Conservation (phyloP, 176 grass and related monocot genomes). For the Melocanna baccifera region DNA sequence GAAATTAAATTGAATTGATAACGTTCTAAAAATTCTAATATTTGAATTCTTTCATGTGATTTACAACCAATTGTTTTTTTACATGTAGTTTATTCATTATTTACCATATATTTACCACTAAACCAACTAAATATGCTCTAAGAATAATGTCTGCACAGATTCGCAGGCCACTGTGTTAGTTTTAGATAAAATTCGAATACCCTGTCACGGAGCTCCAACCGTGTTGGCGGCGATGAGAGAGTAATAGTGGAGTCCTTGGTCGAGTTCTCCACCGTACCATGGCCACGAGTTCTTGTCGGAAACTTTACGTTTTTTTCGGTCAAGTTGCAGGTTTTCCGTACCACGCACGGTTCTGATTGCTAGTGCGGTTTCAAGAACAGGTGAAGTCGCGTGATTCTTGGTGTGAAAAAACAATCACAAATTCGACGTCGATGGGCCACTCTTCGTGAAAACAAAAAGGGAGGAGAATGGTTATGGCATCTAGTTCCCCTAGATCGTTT, state of each 20-base stretch:
- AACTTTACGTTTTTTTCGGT: not conserved
- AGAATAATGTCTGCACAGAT: too few relatives aligned
- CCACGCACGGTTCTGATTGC: not conserved
- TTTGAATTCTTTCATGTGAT: too few relatives aligned
- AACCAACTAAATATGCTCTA: too few relatives aligned
- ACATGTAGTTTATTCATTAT: too few relatives aligned
- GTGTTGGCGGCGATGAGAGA: not conserved
- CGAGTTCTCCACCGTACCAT: not conserved
- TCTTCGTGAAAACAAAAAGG: not conserved
- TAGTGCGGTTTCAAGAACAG: not conserved
- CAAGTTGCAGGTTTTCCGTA: constrained; percentile 1
- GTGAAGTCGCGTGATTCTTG: not conserved
- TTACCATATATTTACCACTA: too few relatives aligned
- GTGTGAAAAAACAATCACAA: not conserved
- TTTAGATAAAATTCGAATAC: constrained; percentile 4
- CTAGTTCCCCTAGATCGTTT: not conserved
- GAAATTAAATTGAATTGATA: too few relatives aligned
- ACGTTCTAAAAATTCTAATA: too few relatives aligned
- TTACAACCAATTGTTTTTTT: too few relatives aligned
- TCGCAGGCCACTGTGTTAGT: not conserved
- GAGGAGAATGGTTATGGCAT: not conserved
- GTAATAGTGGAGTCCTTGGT: not conserved
- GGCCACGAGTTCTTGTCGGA: constrained; percentile 11
- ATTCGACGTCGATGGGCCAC: not conserved
- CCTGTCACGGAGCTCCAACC: not conserved